A percentile compares a stretch with the other conserved stretches of the same genome.
Conservation (phyloP, 2,329 filamentous ascomycete species). For the Colletotrichum graminicola region DNA sequence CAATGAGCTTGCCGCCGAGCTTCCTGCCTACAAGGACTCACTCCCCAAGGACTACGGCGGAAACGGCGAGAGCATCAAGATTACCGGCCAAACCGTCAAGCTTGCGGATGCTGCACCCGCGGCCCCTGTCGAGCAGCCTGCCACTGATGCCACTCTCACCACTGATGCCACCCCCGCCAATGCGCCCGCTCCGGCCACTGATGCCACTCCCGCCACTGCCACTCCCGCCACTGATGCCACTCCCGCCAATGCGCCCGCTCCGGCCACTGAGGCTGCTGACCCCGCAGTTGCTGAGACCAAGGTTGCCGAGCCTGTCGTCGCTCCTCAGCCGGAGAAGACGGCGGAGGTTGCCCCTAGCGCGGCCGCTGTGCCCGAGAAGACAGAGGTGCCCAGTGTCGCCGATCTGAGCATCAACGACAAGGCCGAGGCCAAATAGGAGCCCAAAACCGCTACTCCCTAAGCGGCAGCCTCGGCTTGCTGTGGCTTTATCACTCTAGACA, state of each 20-base stretch:
- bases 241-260: slow-evolving; percentile 19
- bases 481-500: not conserved
- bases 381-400: slow-evolving; percentile 33
- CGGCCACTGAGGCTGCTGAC: slow-evolving; percentile 37
- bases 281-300: slow-evolving; percentile 43
- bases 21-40: slow-evolving; percentile 69
- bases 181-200: slow-evolving; percentile 27
- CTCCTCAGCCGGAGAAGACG: slow-evolving; percentile 17
- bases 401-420: slow-evolving; percentile 36
- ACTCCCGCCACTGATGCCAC: slow-evolving; percentile 36
- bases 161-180: slow-evolving; percentile 33
- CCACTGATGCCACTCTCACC: slow-evolving; percentile 27
- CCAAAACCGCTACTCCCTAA: slow-evolving; percentile 25
- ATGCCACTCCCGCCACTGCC: slow-evolving; percentile 34
- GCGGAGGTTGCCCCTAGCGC: slow-evolving; percentile 13
- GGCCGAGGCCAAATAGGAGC: slow-evolving; percentile 28
- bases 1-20: slow-evolving; percentile 72
- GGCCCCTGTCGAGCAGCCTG: slow-evolving; percentile 24
- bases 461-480: not conserved
- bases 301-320: slow-evolving; percentile 30
- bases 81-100: slow-evolving; percentile 50
- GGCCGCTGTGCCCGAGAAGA: slow-evolving; percentile 34
- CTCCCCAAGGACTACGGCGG: slow-evolving; percentile 87
- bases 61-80: slow-evolving; percentile 63
- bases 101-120: slow-evolving; percentile 43